Evolutionary conservation across 306 rosid species (phyloP).

Genomic region (Gillenia trifoliata): DNA sequence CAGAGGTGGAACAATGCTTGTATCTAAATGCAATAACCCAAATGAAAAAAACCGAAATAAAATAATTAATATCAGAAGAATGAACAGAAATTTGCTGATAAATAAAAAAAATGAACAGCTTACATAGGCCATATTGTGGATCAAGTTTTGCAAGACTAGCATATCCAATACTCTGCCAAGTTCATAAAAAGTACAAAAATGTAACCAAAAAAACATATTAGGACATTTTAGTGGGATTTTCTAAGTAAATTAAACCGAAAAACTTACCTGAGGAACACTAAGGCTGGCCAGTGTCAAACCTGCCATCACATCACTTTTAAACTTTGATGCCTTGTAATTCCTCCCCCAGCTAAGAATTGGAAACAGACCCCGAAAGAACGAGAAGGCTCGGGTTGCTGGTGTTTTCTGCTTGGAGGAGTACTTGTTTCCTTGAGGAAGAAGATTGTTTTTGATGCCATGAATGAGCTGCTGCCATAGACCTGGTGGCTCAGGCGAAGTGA

Average conservation of each 20-base stretch:
- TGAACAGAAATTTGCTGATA: background rate
- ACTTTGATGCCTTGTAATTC: slow-evolving; percentile 53
- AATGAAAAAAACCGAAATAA: background rate
- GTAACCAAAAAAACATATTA: background rate
- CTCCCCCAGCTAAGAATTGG: slow-evolving; percentile 70
- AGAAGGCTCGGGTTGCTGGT: slow-evolving; percentile 9
- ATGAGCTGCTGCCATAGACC: slow-evolving; percentile 36
- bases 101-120: slow-evolving; percentile 16
- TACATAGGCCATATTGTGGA: slow-evolving; percentile 88
- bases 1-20: slow-evolving; percentile 86
- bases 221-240: background rate
- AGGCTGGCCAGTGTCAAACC: slow-evolving; percentile 92
- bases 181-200: background rate
- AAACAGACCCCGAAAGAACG: slow-evolving; percentile 39
- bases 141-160: slow-evolving; percentile 81
- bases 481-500: slow-evolving; percentile 63
- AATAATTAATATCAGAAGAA: background rate
- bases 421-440: slow-evolving; percentile 34
- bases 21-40: slow-evolving; percentile 39
- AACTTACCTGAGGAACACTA: slow-evolving; percentile 77
- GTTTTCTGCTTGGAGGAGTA: slow-evolving; percentile 8
- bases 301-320: slow-evolving; percentile 64
- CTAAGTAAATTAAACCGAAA: background rate
- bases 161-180: slow-evolving; percentile 84
- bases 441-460: slow-evolving; percentile 25